Evolutionary conservation across 1,284 basidiomycete genomes (phyloP), one percentile per base, ranked within the genome.

Genomic region (Fistulina hepatica): DNA sequence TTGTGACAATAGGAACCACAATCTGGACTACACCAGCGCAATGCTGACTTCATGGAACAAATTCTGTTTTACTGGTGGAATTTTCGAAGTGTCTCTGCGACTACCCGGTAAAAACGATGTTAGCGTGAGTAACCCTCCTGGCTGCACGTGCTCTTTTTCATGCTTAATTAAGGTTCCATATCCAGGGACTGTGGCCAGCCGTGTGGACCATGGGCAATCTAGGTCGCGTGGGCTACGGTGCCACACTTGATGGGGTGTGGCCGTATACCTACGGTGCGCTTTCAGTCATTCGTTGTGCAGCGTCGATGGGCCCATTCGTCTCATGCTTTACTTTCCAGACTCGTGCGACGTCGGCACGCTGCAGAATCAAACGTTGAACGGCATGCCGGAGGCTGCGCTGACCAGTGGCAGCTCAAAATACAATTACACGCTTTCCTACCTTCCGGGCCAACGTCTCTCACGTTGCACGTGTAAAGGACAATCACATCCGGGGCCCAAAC

Each of bases 371-470:
- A 34, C 33, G 2, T 33, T 53, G 34, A 57, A 59, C 26, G 57
- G 61, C 4, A 46, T 47, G 6, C 67, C 67, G 6, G 19, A 45
- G 4, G 54, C 61, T 15, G 65, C 67, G 5, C 51, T 52, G 5
- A 54, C 62, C n/a, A 60, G 62, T 36, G 73, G 73, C n/a, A 70
- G 74, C 42, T 43, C 57, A 2, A 48, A 45, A 9, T 53, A 50
- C 16, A 52, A 53, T 25, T 59, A 57, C 12, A 54, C 48, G 8
- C 48, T 66, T 8, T 81, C 77, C 0, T 84, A 67, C 56, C 72
- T 89, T 16, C 81, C 81, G 2, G 86, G 85, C 3, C 85, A 90
- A 53, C 67, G 74, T 25, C 62, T 91, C 5, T 85, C 81, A 2
- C 63, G 79, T 11, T 91, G 86, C 56, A 89, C 86, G 2, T 91